Conservation (phyloP, 805 yeast species). For the Starmerella vitae region DNA sequence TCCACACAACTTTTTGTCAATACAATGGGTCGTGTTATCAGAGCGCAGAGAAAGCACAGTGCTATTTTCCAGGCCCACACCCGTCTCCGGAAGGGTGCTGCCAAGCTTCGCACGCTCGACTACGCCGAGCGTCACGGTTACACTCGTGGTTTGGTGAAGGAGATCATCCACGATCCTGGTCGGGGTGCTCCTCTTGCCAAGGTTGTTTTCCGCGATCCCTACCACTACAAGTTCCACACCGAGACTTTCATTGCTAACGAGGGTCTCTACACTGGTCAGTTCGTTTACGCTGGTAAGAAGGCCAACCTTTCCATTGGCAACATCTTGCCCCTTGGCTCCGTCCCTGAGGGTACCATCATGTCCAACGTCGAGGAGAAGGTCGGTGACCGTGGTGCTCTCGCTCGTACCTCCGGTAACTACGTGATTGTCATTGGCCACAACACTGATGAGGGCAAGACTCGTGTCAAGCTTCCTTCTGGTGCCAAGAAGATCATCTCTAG, state of each 20-base stretch:
- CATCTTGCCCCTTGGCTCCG: conserved; percentile 89
- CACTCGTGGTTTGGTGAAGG: conserved; percentile 98
- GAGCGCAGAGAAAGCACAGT: conserved; percentile 98
- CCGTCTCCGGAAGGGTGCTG: conserved; percentile 99
- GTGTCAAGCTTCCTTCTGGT: conserved; percentile 98
- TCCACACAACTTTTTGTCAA: conserved; percentile 16
- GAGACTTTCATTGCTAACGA: conserved; percentile 99
- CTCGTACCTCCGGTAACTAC: conserved; percentile 99
- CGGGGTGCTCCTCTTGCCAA: conserved; percentile 99
- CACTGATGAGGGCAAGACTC: conserved; percentile 97
- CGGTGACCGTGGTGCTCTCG: conserved; percentile 99
- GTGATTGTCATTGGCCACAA: conserved; percentile 98
- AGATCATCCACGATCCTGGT: conserved; percentile 98
- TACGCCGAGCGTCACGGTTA: conserved; percentile 99
- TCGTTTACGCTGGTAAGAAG: conserved; percentile 96
- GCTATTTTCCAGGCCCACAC: conserved; percentile 99
- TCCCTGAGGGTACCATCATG: conserved; percentile 98
- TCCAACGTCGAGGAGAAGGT: conserved; percentile 97
- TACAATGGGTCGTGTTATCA: conserved; percentile 53
- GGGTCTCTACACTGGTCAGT: conserved; percentile 99
- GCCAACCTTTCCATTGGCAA: conserved; percentile 90
- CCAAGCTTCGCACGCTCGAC: conserved; percentile 98
- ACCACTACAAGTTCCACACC: conserved; percentile 94
- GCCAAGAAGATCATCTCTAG: conserved; percentile 94
- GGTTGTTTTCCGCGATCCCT: conserved; percentile 98